A percentile compares a stretch with the other conserved stretches of the same genome.
Conservation (phyloP, 169 alveolate genomes). For the Plasmodium reichenowi region DNA sequence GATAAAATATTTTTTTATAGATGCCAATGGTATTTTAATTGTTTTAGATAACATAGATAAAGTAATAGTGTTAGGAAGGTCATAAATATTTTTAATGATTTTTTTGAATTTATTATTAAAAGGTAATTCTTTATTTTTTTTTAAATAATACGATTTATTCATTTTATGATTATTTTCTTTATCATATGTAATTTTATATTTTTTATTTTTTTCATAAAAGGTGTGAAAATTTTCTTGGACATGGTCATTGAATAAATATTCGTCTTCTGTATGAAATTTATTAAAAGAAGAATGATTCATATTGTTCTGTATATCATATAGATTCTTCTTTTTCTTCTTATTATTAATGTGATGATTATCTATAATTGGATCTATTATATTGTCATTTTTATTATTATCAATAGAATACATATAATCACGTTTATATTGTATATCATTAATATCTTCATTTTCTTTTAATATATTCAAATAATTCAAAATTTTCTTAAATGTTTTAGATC, state of each 20-base stretch:
- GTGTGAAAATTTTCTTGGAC: not conserved
- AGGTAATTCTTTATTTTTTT: conserved; percentile 13
- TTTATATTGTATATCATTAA: not conserved
- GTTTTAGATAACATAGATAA: conserved; percentile 19
- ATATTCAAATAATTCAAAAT: conserved; percentile 1
- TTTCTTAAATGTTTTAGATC: conserved; percentile 20
- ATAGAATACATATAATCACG: not conserved
- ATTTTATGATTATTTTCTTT: not conserved
- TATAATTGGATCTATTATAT: not conserved
- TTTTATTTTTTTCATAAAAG: not conserved
- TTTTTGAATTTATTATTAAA: conserved; percentile 1
- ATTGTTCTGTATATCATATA: not conserved
- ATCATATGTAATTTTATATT: not conserved
- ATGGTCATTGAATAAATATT: not conserved
- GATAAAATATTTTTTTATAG: conserved; percentile 43
- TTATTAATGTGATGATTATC: not conserved
- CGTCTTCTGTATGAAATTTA: too few relatives aligned
- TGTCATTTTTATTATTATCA: not conserved
- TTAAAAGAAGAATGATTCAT: too few relatives aligned
- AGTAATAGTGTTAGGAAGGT: conserved; percentile 1
- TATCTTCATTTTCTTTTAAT: not conserved
- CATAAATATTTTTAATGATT: not conserved
- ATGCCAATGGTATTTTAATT: conserved; percentile 30
- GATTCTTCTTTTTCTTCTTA: not conserved
- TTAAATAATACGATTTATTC: not conserved